A percentile compares a stretch with the other conserved stretches of the same genome.
Evolutionary conservation across 2,329 filamentous ascomycete species (phyloP).

Genomic region (Aureobasidium pullulans): DNA sequence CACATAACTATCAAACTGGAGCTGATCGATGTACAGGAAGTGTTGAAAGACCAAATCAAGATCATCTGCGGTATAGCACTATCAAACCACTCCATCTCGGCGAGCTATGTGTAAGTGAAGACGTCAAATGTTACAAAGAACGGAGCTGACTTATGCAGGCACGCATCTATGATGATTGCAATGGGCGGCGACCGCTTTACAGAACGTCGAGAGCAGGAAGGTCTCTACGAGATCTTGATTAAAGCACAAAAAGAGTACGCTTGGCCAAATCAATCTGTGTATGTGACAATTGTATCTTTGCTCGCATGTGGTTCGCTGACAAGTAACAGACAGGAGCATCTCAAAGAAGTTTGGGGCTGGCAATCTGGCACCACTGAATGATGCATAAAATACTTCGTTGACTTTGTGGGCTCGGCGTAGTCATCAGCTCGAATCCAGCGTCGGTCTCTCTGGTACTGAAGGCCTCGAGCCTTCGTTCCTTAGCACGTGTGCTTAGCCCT

Average conservation of each 20-base stretch:
- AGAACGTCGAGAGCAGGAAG: slow-evolving; percentile 40
- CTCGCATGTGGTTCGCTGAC: background rate
- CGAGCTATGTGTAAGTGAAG: slow-evolving; percentile 35
- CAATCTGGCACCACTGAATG: background rate
- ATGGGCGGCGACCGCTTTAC: slow-evolving; percentile 43
- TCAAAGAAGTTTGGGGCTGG: background rate
- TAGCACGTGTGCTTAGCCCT: too few species aligned
- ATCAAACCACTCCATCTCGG: slow-evolving; percentile 46
- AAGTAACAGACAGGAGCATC: background rate
- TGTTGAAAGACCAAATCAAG: slow-evolving; percentile 33
- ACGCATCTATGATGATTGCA: slow-evolving; percentile 27
- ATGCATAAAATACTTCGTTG: too few species aligned
- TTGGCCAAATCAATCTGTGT: slow-evolving; percentile 38
- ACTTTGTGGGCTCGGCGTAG: too few species aligned
- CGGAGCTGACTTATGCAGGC: background rate
- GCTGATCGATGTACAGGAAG: slow-evolving; percentile 16
- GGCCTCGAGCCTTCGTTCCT: too few species aligned
- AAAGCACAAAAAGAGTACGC: slow-evolving; percentile 44
- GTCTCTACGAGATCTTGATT: slow-evolving; percentile 40
- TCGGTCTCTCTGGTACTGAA: too few species aligned
- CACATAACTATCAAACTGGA: background rate
- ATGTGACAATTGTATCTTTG: background rate
- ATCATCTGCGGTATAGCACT: slow-evolving; percentile 51
- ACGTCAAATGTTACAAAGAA: background rate
- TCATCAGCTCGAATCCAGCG: too few species aligned